phyloP scores from a whole-genome alignment of 2,329 filamentous ascomycete genomes.

The Xylaria polymorpha region DNA sequence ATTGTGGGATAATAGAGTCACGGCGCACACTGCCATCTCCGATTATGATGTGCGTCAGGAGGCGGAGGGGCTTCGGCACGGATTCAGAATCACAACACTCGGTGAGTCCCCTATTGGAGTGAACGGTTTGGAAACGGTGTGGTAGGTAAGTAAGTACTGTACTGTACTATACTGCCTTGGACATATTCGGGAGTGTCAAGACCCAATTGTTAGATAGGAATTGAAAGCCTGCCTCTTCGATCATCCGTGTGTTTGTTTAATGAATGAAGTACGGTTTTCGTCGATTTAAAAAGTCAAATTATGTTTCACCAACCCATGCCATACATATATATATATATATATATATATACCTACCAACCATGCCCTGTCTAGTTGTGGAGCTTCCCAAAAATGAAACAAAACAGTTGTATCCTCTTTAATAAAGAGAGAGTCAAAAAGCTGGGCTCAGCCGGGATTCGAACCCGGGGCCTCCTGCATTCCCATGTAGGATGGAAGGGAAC shows the following conservation, averaged over 20 bases:
- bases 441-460: slow-evolving; percentile 46
- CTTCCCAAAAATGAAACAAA: no score
- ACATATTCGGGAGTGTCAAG: neutral
- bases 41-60: slow-evolving; percentile 57
- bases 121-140: slow-evolving; percentile 52
- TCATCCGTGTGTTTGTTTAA: neutral
- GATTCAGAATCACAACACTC: slow-evolving; percentile 56
- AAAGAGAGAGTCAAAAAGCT: neutral
- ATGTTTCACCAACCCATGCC: no score
- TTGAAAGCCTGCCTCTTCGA: neutral
- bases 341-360: no score
- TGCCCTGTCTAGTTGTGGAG: no score
- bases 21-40: slow-evolving; percentile 57
- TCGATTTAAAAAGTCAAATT: neutral
- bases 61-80: slow-evolving; percentile 56
- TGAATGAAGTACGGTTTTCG: no score
- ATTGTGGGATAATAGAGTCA: slow-evolving; percentile 74
- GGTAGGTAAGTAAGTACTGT: slow-evolving; percentile 41
- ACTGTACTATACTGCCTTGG: neutral
- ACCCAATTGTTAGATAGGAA: neutral
- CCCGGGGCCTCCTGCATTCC: slow-evolving; percentile 43
- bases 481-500: slow-evolving; percentile 37
- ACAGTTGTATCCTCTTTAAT: no score
- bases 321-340: no score
- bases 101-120: slow-evolving; percentile 55